A percentile compares a stretch with the other conserved stretches of the same genome.
Evolutionary conservation across 139 green algal species (phyloP).

Genomic region (Chlorella sp.): DNA sequence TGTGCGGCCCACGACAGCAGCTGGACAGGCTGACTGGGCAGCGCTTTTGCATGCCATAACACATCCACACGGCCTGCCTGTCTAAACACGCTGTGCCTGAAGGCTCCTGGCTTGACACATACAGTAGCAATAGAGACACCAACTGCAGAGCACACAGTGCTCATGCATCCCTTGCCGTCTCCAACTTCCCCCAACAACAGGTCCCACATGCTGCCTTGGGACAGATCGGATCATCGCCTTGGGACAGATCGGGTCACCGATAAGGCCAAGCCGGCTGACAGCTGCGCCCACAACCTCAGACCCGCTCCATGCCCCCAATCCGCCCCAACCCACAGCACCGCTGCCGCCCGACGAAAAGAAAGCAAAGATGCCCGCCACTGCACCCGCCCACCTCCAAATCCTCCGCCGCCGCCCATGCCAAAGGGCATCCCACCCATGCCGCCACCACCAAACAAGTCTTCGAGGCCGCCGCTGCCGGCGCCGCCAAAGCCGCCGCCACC

Average conservation of each 20-base stretch:
- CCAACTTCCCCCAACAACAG: too few relatives aligned
- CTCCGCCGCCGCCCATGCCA: constrained; percentile 35
- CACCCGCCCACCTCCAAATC: constrained; percentile 7
- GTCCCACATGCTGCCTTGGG: too few relatives aligned
- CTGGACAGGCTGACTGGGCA: neutral
- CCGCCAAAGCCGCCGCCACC: constrained; percentile 35
- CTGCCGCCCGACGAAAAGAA: too few relatives aligned
- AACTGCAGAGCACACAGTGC: too few relatives aligned
- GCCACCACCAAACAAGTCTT: constrained; percentile 41
- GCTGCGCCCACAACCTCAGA: neutral
- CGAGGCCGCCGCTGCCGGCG: neutral
- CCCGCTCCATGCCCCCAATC: neutral
- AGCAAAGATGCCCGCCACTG: too few relatives aligned
- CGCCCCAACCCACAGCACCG: too few relatives aligned
- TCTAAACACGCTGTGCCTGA: neutral
- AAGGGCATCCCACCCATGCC: constrained; percentile 45
- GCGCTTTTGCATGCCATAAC: neutral
- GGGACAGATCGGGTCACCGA: too few relatives aligned
- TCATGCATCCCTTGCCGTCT: too few relatives aligned
- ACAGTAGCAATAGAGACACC: neutral
- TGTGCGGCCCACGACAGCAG: neutral
- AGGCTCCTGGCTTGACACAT: neutral
- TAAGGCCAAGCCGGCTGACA: too few relatives aligned
- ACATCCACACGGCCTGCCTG: neutral
- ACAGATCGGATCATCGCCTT: too few relatives aligned